A percentile compares a stretch with the other conserved stretches of the same genome.
phyloP scores from a whole-genome alignment of 192 early-diverging fungal species.

The Entomortierella lignicola region DNA sequence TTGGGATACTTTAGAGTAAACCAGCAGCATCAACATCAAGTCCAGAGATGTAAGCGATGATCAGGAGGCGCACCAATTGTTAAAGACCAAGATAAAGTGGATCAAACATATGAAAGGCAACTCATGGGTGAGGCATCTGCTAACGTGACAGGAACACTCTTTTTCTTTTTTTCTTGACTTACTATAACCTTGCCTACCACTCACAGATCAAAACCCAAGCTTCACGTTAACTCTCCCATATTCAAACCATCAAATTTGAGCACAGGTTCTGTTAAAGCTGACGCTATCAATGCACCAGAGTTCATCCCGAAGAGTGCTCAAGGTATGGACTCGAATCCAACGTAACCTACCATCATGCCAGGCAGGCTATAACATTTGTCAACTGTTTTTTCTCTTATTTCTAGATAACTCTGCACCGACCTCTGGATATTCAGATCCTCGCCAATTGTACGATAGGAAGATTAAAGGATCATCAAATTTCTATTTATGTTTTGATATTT shows the following conservation, averaged over 20 bases:
- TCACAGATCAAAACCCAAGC: slow-evolving; percentile 60
- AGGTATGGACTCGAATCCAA: slow-evolving; percentile 1
- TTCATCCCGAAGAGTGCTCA: slow-evolving; percentile 66
- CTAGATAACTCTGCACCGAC: slow-evolving; percentile 12
- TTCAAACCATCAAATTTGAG: slow-evolving; percentile 66
- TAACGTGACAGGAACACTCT: slow-evolving; percentile 3
- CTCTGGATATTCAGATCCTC: slow-evolving; percentile 18
- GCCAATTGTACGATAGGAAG: slow-evolving; percentile 18
- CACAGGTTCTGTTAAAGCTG: slow-evolving; percentile 60
- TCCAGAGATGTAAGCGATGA: slow-evolving; percentile 43
- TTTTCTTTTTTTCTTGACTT: too few species aligned
- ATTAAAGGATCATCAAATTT: background rate
- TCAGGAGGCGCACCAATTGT: too few species aligned
- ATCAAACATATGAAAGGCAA: background rate
- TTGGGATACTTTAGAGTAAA: slow-evolving; percentile 23
- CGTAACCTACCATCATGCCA: too few species aligned
- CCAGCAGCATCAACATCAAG: slow-evolving; percentile 35
- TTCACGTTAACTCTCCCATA: slow-evolving; percentile 77
- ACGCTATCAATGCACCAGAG: slow-evolving; percentile 65
- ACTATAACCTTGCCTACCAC: too few species aligned
- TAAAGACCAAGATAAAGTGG: too few species aligned
- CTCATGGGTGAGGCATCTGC: background rate
- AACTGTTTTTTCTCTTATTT: background rate
- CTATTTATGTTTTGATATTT: background rate
- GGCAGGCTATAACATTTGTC: too few species aligned